Conservation (phyloP, 371 early-diverging fungal species). For the Apophysomyces trapeziformis region DNA sequence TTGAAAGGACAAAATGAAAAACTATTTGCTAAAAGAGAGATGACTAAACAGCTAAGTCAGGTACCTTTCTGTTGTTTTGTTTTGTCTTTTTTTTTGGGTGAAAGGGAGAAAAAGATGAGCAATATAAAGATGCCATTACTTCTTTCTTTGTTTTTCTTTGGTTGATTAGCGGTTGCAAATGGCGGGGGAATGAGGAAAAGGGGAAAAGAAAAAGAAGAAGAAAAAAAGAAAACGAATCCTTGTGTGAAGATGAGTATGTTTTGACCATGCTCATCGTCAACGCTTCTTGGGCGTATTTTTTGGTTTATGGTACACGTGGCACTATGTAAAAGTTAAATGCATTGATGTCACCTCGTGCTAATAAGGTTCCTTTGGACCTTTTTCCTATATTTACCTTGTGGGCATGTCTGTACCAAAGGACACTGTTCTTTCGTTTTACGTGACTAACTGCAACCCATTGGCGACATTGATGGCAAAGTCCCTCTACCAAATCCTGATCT, state of each 20-base stretch:
- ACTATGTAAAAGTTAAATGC: slow-evolving; percentile 15
- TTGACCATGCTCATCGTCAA: slow-evolving; percentile 4
- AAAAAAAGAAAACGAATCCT: not conserved
- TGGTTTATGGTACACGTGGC: slow-evolving; percentile 36
- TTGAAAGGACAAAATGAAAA: not conserved
- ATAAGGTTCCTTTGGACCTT: slow-evolving; percentile 10
- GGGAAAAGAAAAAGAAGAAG: not conserved
- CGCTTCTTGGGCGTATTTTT: slow-evolving; percentile 19
- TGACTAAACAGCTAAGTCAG: not conserved
- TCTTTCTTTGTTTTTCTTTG: too few species aligned
- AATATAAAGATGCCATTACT: not conserved
- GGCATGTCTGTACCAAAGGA: slow-evolving; percentile 90
- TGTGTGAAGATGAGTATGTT: not conserved
- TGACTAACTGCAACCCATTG: slow-evolving; percentile 82
- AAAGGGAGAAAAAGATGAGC: not conserved
- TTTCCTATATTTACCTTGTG: slow-evolving; percentile 60
- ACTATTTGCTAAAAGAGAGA: not conserved
- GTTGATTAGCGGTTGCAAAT: too few species aligned
- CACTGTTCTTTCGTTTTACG: slow-evolving; percentile 76
- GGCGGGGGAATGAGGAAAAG: not conserved
- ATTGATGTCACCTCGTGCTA: slow-evolving; percentile 6
- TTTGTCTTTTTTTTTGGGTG: not conserved
- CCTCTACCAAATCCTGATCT: slow-evolving; percentile 73
- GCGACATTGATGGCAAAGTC: slow-evolving; percentile 85
- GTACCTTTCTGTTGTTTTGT: not conserved